Percentiles rank a stretch among this genome's conserved stretches.
Evolutionary conservation across 176 grass and related monocot species (phyloP).

Genomic region (Musa acuminata): DNA sequence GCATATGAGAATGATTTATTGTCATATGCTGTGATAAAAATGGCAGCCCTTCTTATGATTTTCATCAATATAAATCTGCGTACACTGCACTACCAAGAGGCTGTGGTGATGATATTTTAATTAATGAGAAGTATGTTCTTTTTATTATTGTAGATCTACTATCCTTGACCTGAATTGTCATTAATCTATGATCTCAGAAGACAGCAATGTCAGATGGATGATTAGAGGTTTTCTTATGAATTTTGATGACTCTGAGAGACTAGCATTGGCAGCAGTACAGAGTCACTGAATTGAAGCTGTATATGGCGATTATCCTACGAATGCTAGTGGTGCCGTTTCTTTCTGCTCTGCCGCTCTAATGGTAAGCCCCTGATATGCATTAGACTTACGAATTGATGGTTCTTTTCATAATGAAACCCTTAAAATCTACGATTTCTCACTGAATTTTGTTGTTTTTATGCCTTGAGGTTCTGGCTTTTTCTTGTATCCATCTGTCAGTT

Average conservation of each 20-base stretch:
- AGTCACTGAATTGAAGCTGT: constrained; percentile 56
- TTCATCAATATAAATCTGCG: constrained; percentile 71
- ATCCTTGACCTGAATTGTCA: no score
- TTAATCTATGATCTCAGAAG: background rate
- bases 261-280: constrained; percentile 63
- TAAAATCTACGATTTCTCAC: background rate
- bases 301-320: constrained; percentile 41
- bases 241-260: constrained; percentile 52
- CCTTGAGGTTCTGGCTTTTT: no score
- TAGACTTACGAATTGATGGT: no score
- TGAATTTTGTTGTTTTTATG: background rate
- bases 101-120: constrained; percentile 59
- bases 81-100: constrained; percentile 57
- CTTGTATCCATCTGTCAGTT: no score
- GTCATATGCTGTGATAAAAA: background rate
- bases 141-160: background rate
- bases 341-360: constrained; percentile 74
- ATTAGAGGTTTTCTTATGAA: constrained; percentile 50
- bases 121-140: constrained; percentile 57
- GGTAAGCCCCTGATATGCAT: constrained; percentile 29
- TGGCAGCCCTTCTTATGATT: constrained; percentile 9
- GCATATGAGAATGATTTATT: background rate
- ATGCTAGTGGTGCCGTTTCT: constrained; percentile 59
- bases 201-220: constrained; percentile 55
- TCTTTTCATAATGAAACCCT: background rate